Conservation (phyloP, 2,329 filamentous ascomycete genomes). For the Dactylellina cionopaga region DNA sequence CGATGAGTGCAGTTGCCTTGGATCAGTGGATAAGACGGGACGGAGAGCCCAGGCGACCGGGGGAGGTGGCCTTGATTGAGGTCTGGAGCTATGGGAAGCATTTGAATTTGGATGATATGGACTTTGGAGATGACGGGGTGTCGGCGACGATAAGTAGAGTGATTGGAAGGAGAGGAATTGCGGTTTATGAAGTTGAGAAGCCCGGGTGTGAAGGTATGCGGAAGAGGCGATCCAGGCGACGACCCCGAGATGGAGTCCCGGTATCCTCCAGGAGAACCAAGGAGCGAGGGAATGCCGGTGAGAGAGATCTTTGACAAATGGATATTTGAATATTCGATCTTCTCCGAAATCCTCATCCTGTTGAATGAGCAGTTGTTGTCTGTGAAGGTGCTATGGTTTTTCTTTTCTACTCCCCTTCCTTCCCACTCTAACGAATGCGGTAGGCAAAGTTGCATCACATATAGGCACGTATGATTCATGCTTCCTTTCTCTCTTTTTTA, state of each 20-base stretch:
- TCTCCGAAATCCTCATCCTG: no score
- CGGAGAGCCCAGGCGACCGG: constrained; percentile 4
- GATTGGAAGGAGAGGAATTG: constrained; percentile 64
- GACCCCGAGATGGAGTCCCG: no score
- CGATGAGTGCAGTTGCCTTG: constrained; percentile 62
- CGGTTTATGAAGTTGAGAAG: constrained; percentile 61
- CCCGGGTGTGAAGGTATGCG: constrained; percentile 6
- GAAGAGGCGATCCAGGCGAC: no score
- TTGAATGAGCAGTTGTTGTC: no score
- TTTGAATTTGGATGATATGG: constrained; percentile 66
- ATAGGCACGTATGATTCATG: no score
- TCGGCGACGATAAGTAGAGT: constrained; percentile 63
- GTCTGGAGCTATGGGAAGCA: constrained; percentile 64
- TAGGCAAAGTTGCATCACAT: no score
- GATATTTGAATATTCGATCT: no score
- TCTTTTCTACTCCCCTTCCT: no score
- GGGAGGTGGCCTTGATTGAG: constrained; percentile 58
- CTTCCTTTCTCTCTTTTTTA: no score
- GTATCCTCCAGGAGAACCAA: no score
- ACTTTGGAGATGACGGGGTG: constrained; percentile 65
- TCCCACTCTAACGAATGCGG: no score
- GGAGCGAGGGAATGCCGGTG: not conserved
- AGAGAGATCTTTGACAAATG: constrained; percentile 1
- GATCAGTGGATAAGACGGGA: constrained; percentile 59
- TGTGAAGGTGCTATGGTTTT: no score